Evolutionary conservation across 148 eudicot species (phyloP).

Genomic region (Tetragonia tetragonoides): DNA sequence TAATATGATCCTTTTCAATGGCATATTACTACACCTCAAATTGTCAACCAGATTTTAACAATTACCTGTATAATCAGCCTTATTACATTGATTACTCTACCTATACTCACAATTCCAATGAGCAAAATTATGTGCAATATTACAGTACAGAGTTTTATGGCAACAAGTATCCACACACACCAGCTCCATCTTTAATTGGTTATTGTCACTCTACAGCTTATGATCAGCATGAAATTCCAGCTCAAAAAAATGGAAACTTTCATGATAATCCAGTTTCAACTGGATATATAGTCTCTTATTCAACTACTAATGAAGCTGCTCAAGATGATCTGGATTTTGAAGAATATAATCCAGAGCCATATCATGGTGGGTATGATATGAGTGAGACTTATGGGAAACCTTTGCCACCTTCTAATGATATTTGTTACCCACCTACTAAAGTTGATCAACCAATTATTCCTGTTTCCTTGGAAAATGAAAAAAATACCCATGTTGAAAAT

Average conservation of each 20-base stretch:
- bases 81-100: conserved; percentile 6
- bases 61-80: conserved; percentile 22
- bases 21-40: conserved; percentile 23
- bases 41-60: conserved; percentile 6
- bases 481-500: not conserved
- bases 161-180: conserved; percentile 22
- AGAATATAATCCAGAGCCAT: conserved; percentile 57
- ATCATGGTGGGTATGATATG: conserved; percentile 65
- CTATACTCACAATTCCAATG: conserved; percentile 9
- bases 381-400: conserved; percentile 56
- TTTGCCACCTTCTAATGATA: conserved; percentile 56
- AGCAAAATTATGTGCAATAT: conserved; percentile 7
- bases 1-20: conserved; percentile 15
- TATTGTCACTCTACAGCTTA: conserved; percentile 16
- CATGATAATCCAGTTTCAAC: conserved; percentile 23
- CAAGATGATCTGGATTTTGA: conserved; percentile 34
- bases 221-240: conserved; percentile 11
- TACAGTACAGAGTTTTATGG: conserved; percentile 19
- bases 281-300: conserved; percentile 31
- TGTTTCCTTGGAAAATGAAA: no score
- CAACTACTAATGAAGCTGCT: conserved; percentile 14
- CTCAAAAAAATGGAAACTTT: conserved; percentile 15
- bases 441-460: conserved; percentile 2
- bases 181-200: conserved; percentile 24
- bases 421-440: conserved; percentile 56